Percentiles rank a stretch among this genome's conserved stretches.
phyloP scores from a whole-genome alignment of 2,329 filamentous ascomycete genomes.

The Diaporthe humulicola region DNA sequence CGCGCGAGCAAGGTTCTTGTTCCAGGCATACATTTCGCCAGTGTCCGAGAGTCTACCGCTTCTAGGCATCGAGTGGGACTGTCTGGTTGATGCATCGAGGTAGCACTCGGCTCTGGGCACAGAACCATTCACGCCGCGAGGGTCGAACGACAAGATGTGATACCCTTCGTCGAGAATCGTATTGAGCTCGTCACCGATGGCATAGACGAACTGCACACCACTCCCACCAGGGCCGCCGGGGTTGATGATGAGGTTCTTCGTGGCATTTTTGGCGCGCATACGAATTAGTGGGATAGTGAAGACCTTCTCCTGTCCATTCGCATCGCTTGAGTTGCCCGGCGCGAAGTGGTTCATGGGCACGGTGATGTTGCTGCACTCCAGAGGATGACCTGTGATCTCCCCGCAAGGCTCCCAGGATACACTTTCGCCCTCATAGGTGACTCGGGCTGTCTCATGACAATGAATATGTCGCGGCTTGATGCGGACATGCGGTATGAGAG shows the following conservation, averaged over 20 bases:
- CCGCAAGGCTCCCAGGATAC: slow-evolving; percentile 56
- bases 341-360: slow-evolving; percentile 62
- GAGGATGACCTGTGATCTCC: slow-evolving; percentile 47
- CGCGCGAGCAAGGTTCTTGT: slow-evolving; percentile 54
- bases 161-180: slow-evolving; percentile 56
- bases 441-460: not conserved
- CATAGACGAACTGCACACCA: slow-evolving; percentile 53
- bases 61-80: slow-evolving; percentile 43
- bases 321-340: slow-evolving; percentile 42
- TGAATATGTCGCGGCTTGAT: accelerated
- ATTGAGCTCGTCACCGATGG: slow-evolving; percentile 51
- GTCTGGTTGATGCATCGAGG: slow-evolving; percentile 50
- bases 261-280: slow-evolving; percentile 56
- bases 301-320: slow-evolving; percentile 45
- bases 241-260: slow-evolving; percentile 58
- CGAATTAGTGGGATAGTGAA: slow-evolving; percentile 60
- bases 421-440: slow-evolving; percentile 49
- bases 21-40: slow-evolving; percentile 56
- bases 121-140: slow-evolving; percentile 57
- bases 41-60: slow-evolving; percentile 49
- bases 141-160: slow-evolving; percentile 61
- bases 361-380: slow-evolving; percentile 57
- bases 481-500: not conserved
- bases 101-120: slow-evolving; percentile 55
- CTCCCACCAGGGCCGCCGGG: slow-evolving; percentile 62